Evolutionary conservation across 164 flowering plant genomes (phyloP), one percentile per base, ranked within the genome.

Genomic region (Chimonanthus praecox): DNA sequence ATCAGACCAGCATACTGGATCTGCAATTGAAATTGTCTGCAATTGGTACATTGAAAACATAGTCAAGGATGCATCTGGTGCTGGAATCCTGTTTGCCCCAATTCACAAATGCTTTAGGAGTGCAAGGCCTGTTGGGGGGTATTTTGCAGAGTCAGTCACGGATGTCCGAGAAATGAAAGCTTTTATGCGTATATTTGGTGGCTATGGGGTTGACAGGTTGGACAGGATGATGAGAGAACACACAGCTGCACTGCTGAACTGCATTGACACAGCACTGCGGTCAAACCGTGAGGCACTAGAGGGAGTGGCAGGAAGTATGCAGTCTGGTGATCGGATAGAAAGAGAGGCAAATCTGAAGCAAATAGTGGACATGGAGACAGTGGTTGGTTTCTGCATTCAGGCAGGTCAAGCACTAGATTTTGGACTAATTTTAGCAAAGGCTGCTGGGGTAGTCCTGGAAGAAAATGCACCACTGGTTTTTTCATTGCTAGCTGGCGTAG

Each of bases 11-110:
- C 85, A 84, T 46, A 86, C 85, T 64, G 98, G 99, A 44, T 85
- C 88, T 71, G 94, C 97, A 44, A 78, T 85, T 78, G 97, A 88
- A 83, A 83, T 89, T 69, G 91, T 94, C 47, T 95, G 97, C 85
- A 90, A 88, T 78, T 95, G 99, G 98, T 95, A 93, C 80, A 84
- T 95, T 51, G 98, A 95, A 64, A 92, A 95, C 83, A 92, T 95
- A 71, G 86, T 95, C 54, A 95, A 95, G 81, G 99, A 95, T 76
- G 77, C 88, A 70, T 87, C 98, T 47, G 90, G 90, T 78, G 97
- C 97, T 46, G 97, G 97, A 72, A 82, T 95, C 73, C 82, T 92
- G 68, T 95, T 87, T 82, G 91, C 93, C 7, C 98, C 99, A 50
- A 77, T 76, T 45, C 95, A 89, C 76, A 87, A 84, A 75, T 90